Conservation (phyloP, 768 basidiomycete species). For the Boletus barrowsii region DNA sequence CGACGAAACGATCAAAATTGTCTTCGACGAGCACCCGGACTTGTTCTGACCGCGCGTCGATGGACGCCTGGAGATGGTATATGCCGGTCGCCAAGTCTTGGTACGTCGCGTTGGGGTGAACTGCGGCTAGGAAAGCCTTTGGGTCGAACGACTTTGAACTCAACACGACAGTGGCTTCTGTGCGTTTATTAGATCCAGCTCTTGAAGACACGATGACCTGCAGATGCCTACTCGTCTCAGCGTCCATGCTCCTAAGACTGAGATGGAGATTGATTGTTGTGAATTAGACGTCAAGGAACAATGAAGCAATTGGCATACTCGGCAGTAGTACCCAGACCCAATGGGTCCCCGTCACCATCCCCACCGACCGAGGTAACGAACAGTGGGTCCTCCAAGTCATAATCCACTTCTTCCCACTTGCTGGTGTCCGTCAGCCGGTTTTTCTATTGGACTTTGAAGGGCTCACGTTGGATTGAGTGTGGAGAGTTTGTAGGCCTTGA, state of each 20-base stretch:
- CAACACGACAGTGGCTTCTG: conserved; percentile 80
- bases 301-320: conserved; percentile 43
- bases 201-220: conserved; percentile 9
- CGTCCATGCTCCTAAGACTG: conserved; percentile 66
- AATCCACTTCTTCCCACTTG: conserved; percentile 88
- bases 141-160: conserved; percentile 96
- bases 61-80: conserved; percentile 65
- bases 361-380: conserved; percentile 57
- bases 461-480: conserved; percentile 70
- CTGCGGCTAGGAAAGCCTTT: conserved; percentile 84
- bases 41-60: conserved; percentile 92
- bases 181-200: conserved; percentile 4
- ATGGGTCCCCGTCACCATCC: conserved; percentile 67
- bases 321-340: conserved; percentile 68
- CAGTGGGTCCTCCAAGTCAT: conserved; percentile 75
- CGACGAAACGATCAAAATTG: conserved; percentile 96
- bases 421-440: conserved; percentile 38
- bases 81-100: conserved; percentile 85
- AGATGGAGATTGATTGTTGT: neutral
- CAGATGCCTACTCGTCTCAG: conserved; percentile 61
- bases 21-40: conserved; percentile 93
- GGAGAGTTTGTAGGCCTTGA: conserved; percentile 86
- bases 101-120: conserved; percentile 94
- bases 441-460: neutral
- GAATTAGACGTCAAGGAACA: neutral